A percentile compares a stretch with the other conserved stretches of the same genome.
Conservation (phyloP, 768 basidiomycete species). For the Podaxis sp. region DNA sequence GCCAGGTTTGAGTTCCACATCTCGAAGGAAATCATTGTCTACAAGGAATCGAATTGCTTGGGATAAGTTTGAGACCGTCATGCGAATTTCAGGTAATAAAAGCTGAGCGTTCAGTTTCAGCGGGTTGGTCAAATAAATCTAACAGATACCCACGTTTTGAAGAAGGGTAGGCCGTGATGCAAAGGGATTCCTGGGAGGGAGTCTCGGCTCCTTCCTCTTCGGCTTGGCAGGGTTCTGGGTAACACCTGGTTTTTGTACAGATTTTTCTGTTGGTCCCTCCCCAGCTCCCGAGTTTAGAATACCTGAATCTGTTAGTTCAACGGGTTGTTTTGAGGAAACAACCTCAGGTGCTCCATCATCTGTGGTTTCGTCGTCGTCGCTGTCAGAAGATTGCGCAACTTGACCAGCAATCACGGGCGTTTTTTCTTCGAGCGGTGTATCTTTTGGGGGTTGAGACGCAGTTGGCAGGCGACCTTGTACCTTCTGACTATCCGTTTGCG, state of each 20-base stretch:
- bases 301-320: background rate
- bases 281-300: background rate
- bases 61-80: constrained; percentile 88
- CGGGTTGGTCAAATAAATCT: background rate
- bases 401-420: background rate
- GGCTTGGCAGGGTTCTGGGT: constrained; percentile 35
- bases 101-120: constrained; percentile 44
- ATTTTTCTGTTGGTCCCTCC: background rate
- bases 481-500: background rate
- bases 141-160: constrained; percentile 61
- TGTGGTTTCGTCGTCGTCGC: constrained; percentile 33
- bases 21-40: constrained; percentile 82
- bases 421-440: background rate
- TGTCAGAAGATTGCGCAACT: constrained; percentile 18
- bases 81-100: constrained; percentile 79
- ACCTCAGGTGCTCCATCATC: constrained; percentile 53
- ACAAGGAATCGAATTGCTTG: constrained; percentile 91
- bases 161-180: constrained; percentile 68
- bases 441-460: background rate
- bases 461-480: background rate
- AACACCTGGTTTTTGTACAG: constrained; percentile 14
- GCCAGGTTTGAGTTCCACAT: constrained; percentile 80
- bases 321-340: constrained; percentile 49
- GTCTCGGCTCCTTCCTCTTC: constrained; percentile 29
- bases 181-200: constrained; percentile 61